Evolutionary conservation across 306 rosid genomes (phyloP).

Genomic region (Abrus pulchellus): DNA sequence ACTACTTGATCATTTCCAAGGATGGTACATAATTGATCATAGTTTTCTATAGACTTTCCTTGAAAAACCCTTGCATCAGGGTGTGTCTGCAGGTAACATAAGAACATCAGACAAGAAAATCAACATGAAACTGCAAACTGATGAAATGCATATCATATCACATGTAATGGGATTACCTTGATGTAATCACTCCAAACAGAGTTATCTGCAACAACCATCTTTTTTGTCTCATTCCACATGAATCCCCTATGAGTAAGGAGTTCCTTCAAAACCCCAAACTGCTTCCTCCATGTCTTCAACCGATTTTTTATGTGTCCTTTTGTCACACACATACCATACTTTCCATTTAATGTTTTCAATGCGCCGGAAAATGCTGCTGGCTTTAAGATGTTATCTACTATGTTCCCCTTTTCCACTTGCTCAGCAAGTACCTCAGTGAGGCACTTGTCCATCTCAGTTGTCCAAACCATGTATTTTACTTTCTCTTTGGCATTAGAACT

Average conservation of each 20-base stretch:
- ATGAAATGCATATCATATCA: constrained; percentile 23
- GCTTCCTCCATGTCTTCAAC: constrained; percentile 72
- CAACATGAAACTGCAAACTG: constrained; percentile 13
- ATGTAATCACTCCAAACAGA: constrained; percentile 68
- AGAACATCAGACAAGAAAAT: constrained; percentile 47
- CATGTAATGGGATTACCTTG: constrained; percentile 50
- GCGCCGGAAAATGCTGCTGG: constrained; percentile 65
- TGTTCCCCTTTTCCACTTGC: constrained; percentile 64
- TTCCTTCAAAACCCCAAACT: constrained; percentile 63
- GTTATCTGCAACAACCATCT: constrained; percentile 65
- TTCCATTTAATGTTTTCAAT: constrained; percentile 57
- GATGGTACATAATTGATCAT: constrained; percentile 59
- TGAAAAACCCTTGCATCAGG: constrained; percentile 62
- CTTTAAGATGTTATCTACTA: constrained; percentile 60
- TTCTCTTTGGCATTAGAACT: constrained; percentile 61
- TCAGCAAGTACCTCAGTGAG: constrained; percentile 60
- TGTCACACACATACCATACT: constrained; percentile 53
- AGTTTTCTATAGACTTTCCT: constrained; percentile 57
- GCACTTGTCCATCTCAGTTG: constrained; percentile 65
- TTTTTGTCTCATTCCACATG: constrained; percentile 63
- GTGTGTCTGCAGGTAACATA: constrained; percentile 54
- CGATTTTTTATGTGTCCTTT: constrained; percentile 65
- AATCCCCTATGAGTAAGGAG: constrained; percentile 66
- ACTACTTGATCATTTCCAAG: constrained; percentile 58
- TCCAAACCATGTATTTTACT: constrained; percentile 59